Conservation (phyloP, 2,329 filamentous ascomycete species). For the Pseudogymnoascus sp. region DNA sequence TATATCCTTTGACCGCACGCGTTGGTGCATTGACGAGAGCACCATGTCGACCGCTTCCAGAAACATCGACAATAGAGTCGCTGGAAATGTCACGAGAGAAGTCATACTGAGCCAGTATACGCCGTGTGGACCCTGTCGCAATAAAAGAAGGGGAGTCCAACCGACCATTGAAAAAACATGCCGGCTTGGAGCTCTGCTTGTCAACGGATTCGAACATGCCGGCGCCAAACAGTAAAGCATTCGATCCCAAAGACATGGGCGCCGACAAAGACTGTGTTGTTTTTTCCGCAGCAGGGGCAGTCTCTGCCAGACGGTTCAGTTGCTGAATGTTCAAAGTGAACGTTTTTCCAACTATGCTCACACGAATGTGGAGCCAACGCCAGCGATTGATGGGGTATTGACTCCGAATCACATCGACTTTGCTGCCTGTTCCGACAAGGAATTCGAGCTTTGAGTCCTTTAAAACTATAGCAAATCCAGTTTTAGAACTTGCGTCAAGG, state of each 20-base stretch:
- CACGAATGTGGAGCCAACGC: conserved; percentile 14
- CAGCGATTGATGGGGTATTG: conserved; percentile 9
- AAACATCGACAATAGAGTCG: conserved; percentile 25
- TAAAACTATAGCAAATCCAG: conserved; percentile 10
- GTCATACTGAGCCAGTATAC: conserved; percentile 18
- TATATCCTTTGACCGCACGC: conserved; percentile 28
- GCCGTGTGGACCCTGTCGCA: background rate
- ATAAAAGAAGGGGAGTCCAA: conserved; percentile 19
- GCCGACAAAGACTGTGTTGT: background rate
- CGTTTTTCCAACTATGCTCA: conserved; percentile 10
- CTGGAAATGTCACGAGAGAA: conserved; percentile 23
- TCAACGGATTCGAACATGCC: conserved; percentile 8
- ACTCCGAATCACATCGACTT: background rate
- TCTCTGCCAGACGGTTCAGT: conserved; percentile 10
- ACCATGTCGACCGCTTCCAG: conserved; percentile 23
- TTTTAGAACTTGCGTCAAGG: conserved; percentile 7
- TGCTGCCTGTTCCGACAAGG: background rate
- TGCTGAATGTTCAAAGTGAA: conserved; percentile 12
- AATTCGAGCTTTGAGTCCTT: background rate
- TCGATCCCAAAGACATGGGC: background rate
- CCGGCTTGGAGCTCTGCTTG: background rate
- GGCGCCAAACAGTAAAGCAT: conserved; percentile 11
- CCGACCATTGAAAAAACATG: conserved; percentile 19
- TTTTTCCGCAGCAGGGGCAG: background rate
- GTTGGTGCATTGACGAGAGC: conserved; percentile 30